Percentiles rank a stretch among this genome's conserved stretches.
These are phyloP conservation scores for Saccharum hybrid DNA, from an alignment of 202 grass and related monocot species.

Conservation along the genomic window DNA sequence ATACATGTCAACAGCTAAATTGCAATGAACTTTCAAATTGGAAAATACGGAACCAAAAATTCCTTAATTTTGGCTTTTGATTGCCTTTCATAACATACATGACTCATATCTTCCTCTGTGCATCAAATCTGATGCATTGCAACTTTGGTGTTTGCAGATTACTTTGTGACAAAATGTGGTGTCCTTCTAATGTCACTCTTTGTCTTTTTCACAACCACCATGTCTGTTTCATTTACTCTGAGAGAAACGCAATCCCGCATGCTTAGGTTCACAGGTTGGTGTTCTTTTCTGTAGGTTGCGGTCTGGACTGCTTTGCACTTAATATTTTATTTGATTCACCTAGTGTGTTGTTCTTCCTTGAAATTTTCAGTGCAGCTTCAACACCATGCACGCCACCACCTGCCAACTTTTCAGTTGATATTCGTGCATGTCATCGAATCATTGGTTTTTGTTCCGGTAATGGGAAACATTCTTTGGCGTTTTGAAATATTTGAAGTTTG, in stretches of 20 bases:
- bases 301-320: constrained; percentile 31
- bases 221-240: constrained; percentile 99
- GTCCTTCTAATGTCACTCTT: constrained; percentile 99
- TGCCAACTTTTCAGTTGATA: constrained; percentile 98
- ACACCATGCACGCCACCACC: constrained; percentile 92
- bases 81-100: constrained; percentile 37
- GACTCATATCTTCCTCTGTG: constrained; percentile 17
- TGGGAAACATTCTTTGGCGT: constrained; percentile 37
- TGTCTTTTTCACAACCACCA: constrained; percentile 99
- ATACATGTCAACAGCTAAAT: constrained; percentile 9
- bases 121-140: constrained; percentile 37
- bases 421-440: constrained; percentile 99
- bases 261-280: constrained; percentile 98
- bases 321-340: constrained; percentile 9
- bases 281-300: constrained; percentile 38
- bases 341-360: constrained; percentile 29
- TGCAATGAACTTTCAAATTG: constrained; percentile 25
- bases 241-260: constrained; percentile 98
- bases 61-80: constrained; percentile 14
- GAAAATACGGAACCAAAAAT: constrained; percentile 13
- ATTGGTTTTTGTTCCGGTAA: constrained; percentile 98
- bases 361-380: constrained; percentile 97
- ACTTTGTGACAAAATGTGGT: constrained; percentile 95
- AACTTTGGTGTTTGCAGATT: constrained; percentile 68
- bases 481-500: constrained; percentile 36